Evolutionary conservation across 2,329 filamentous ascomycete species (phyloP).

Genomic region (Cyclaneusma minus): DNA sequence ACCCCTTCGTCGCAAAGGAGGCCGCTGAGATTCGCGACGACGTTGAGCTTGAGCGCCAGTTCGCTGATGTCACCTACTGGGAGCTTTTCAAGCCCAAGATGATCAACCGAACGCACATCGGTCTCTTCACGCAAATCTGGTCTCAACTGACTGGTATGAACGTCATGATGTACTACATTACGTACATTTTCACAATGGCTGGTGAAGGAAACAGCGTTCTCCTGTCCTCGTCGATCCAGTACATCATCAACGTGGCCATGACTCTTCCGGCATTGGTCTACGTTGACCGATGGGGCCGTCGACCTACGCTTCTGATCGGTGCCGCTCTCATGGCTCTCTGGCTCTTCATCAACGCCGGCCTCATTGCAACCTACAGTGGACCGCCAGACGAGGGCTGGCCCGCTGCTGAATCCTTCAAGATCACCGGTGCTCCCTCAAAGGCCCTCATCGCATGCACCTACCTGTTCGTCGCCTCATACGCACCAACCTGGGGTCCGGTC

Average conservation of each 20-base stretch:
- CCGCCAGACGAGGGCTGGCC: conserved; percentile 21
- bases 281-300: conserved; percentile 64
- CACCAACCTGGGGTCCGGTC: conserved; percentile 27
- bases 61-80: conserved; percentile 52
- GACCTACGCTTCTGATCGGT: conserved; percentile 48
- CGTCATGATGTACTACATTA: conserved; percentile 57
- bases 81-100: conserved; percentile 62
- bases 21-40: conserved; percentile 58
- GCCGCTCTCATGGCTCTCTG: conserved; percentile 41
- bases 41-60: conserved; percentile 56
- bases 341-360: conserved; percentile 28
- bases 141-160: conserved; percentile 66
- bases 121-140: conserved; percentile 62
- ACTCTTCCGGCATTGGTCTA: conserved; percentile 61
- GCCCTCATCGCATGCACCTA: conserved; percentile 52
- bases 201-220: conserved; percentile 39
- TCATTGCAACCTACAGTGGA: conserved; percentile 27
- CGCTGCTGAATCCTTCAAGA: conserved; percentile 28
- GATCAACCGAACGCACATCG: conserved; percentile 58
- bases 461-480: conserved; percentile 39
- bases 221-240: conserved; percentile 53
- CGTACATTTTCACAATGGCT: conserved; percentile 58
- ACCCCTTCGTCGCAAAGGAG: conserved; percentile 51
- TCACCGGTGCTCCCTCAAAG: conserved; percentile 32
- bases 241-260: conserved; percentile 68